Evolutionary conservation across 768 basidiomycete genomes (phyloP), one percentile per base, ranked within the genome.

Genomic region (Boletus patriciae): DNA sequence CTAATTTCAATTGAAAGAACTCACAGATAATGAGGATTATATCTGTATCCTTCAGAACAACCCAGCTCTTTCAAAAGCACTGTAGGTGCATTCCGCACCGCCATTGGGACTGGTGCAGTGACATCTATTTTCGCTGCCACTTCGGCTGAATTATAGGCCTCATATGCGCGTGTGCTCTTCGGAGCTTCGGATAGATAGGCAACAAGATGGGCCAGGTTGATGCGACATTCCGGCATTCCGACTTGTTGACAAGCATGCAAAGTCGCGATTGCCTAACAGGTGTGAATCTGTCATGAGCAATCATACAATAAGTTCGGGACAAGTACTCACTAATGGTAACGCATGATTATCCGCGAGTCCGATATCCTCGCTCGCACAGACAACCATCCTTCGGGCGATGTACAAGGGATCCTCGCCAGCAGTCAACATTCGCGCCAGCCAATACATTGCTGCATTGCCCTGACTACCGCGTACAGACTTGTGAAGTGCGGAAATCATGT

Each of bases 281-380:
- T n/a, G 7, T n/a, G 52, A 41, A 54, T 29, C 19, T 23, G n/a
- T 27, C 8, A 48, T 44, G 6, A 52, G 15, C 34, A 3, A 37
- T 67, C 46, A 68, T 64, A 9, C 65, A 42, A 16, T 13, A 46
- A 3, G 15, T 25, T 12, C 4, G 13, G 25, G 18, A 27, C 31
- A 23, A 54, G 46, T 37, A 50, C 82, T 55, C 55, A 86, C 90
- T 60, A 92, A 72, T 10, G 89, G 87, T 11, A 94, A 76, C 0
- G 88, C 90, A n/a, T 84, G 80, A 40, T 77, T 79, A 70, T 94
- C 88, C 27, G 90, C 91, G 8, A 92, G 73, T 0, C 92, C 92
- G 40, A 94, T 82, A 66, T 94, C 92, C 70, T 94, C 92, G 60
- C 88, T 90, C 3, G 92, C 91, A 62, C 88, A 85, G 8, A 92